Percentiles rank a stretch among this genome's conserved stretches.
These are phyloP conservation scores for Moesziomyces sp. DNA, from an alignment of 1,284 basidiomycete genomes.

Conservation along the genomic window DNA sequence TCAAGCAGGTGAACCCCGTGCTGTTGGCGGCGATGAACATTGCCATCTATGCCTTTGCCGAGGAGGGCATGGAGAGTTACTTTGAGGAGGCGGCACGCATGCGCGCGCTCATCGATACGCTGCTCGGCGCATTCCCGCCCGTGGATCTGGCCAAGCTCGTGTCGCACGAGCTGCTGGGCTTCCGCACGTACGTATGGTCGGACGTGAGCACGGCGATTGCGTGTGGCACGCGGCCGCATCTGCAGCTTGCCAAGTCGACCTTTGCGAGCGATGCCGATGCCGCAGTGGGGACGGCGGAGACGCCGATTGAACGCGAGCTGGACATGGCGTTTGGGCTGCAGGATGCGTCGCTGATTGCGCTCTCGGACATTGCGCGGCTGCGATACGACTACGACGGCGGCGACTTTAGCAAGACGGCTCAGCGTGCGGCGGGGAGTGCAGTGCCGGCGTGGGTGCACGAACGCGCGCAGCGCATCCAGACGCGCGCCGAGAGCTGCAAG, in stretches of 20 bases:
- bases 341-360: conserved; percentile 23
- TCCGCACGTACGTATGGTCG: conserved; percentile 38
- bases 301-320: not conserved
- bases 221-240: conserved; percentile 33
- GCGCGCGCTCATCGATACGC: conserved; percentile 23
- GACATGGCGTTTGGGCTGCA: conserved; percentile 29
- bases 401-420: conserved; percentile 22
- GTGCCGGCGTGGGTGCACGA: conserved; percentile 40
- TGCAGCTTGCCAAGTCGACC: conserved; percentile 29
- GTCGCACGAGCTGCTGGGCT: conserved; percentile 28
- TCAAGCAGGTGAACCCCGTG: conserved; percentile 23
- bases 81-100: conserved; percentile 34
- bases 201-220: conserved; percentile 36
- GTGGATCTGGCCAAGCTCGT: conserved; percentile 29
- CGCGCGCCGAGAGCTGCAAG: conserved; percentile 11
- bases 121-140: conserved; percentile 30
- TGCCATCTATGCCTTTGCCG: conserved; percentile 42
- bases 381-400: conserved; percentile 38
- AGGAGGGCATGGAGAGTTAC: conserved; percentile 38
- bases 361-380: conserved; percentile 39
- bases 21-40: conserved; percentile 38
- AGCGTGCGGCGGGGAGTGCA: conserved; percentile 5
- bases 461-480: conserved; percentile 24
- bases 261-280: conserved; percentile 1
- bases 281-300: not conserved